phyloP scores from a whole-genome alignment of 2,329 filamentous ascomycete species.

The Paramyrothecium sp. region DNA sequence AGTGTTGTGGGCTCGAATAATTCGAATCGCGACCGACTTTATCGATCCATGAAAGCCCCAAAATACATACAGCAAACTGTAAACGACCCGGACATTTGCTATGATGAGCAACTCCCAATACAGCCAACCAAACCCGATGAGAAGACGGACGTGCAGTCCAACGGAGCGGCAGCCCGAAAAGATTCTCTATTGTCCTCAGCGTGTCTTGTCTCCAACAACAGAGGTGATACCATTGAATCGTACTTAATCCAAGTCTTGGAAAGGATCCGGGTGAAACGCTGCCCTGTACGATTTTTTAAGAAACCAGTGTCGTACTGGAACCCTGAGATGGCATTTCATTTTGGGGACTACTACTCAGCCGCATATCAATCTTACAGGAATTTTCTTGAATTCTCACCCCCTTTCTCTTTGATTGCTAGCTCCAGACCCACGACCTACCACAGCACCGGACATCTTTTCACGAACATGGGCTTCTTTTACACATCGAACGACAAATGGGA shows the following conservation, averaged over 20 bases:
- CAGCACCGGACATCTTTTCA: not conserved
- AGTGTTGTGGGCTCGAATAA: conserved; percentile 49
- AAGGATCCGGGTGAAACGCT: conserved; percentile 2
- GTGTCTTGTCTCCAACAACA: conserved; percentile 6
- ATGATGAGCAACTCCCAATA: conserved; percentile 2
- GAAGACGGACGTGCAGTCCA: not conserved
- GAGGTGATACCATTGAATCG: conserved; percentile 4
- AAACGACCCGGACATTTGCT: conserved; percentile 33
- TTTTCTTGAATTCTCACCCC: conserved; percentile 20
- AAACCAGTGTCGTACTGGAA: conserved; percentile 40
- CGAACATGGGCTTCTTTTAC: conserved; percentile 45
- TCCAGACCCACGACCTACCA: not conserved
- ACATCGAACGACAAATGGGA: conserved; percentile 40
- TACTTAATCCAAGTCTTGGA: conserved; percentile 9
- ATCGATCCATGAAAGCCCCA: conserved; percentile 17
- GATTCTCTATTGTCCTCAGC: not conserved
- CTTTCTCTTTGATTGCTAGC: conserved; percentile 15
- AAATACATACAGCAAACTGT: conserved; percentile 31
- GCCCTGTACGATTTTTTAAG: conserved; percentile 29
- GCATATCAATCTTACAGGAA: conserved; percentile 15
- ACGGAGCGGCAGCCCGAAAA: not conserved
- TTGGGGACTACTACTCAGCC: conserved; percentile 13
- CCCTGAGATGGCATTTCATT: conserved; percentile 19
- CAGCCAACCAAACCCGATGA: conserved; percentile 1
- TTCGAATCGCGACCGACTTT: conserved; percentile 15